Evolutionary conservation across 208 protist species (phyloP), one percentile per base, ranked within the genome.

Genomic region (Acanthamoeba royreba): DNA sequence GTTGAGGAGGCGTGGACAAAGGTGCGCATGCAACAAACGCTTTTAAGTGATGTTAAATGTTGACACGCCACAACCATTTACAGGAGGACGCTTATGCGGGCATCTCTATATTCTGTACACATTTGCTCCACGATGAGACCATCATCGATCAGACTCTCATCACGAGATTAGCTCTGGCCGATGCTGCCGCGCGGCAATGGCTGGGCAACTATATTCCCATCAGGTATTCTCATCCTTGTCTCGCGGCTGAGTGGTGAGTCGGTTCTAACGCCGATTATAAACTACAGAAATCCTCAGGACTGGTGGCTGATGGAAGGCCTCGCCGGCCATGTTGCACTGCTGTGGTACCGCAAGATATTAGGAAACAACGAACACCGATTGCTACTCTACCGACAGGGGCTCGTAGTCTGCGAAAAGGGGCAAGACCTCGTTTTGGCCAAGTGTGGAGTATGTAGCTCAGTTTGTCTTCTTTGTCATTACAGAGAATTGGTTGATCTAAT

Each of bases 61-160:
- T n/a, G n/a, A n/a, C n/a, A 19, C 49, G 49, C 49, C 49, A 55
- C 49, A 55, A n/a, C n/a, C n/a, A n/a, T n/a, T 25, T 33, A 22
- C 53, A 35, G 15, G n/a, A 31, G 17, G 58, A 35, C 7, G 72
- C 42, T 33, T 95, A 88, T 46, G 45, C 90, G 22, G 92, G 92
- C 9, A 28, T 93, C 2, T 61, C 90, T 4, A 74, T 95, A 19
- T 72, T 94, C 4, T 93, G 58, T 49, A 94, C 74, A 31, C 94
- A 95, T 93, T 47, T 95, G 19, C 43, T 95, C 13, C 94, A 95
- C 40, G 55, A 79, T 19, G 42, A 86, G 17, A 88, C 49, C 1
- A 89, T 94, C 43, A 95, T 95, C 7, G 94, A 95, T 55, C 94
- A 95, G 87, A 94, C 92, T 22, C 93, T 95, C 63, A 74, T 58